Conservation (phyloP, 768 basidiomycete species). For the Tricholoma sp. region DNA sequence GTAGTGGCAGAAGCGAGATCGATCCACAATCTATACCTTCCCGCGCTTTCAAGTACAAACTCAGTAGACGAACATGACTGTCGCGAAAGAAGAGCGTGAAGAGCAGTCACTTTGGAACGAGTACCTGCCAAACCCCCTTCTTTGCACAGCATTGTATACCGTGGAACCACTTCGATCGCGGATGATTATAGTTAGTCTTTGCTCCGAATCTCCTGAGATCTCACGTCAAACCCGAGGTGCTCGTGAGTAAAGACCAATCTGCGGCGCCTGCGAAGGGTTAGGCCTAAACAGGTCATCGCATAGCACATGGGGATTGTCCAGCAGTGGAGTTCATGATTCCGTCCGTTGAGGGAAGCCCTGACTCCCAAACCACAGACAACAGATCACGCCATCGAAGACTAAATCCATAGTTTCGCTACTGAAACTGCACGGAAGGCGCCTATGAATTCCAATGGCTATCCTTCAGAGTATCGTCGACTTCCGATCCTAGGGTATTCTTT, state of each 20-base stretch:
- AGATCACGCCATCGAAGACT: conserved; percentile 11
- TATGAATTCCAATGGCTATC: conserved; percentile 4
- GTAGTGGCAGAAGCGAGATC: not conserved
- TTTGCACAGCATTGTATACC: conserved; percentile 17
- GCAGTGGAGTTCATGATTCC: conserved; percentile 4
- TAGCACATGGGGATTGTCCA: conserved; percentile 1
- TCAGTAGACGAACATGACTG: conserved; percentile 1
- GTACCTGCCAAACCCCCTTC: conserved; percentile 3
- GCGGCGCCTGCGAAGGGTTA: conserved; percentile 10
- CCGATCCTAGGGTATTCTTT: conserved; percentile 19
- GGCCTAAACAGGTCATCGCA: conserved; percentile 7
- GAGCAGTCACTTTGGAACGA: not conserved
- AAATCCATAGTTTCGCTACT: conserved; percentile 2
- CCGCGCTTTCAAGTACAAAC: not conserved
- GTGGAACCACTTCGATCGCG: conserved; percentile 10
- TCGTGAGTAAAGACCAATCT: conserved; percentile 8
- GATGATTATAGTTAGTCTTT: conserved; percentile 5
- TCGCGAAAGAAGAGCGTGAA: conserved; percentile 1
- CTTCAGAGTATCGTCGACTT: conserved; percentile 9
- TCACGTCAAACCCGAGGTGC: conserved; percentile 10
- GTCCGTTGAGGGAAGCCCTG: not conserved
- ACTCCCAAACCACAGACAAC: conserved; percentile 10
- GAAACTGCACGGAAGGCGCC: not conserved
- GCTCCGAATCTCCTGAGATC: conserved; percentile 14
- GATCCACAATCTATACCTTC: not conserved